phyloP scores from a whole-genome alignment of 2,329 filamentous ascomycete species.

The Xylariaceae sp. region DNA sequence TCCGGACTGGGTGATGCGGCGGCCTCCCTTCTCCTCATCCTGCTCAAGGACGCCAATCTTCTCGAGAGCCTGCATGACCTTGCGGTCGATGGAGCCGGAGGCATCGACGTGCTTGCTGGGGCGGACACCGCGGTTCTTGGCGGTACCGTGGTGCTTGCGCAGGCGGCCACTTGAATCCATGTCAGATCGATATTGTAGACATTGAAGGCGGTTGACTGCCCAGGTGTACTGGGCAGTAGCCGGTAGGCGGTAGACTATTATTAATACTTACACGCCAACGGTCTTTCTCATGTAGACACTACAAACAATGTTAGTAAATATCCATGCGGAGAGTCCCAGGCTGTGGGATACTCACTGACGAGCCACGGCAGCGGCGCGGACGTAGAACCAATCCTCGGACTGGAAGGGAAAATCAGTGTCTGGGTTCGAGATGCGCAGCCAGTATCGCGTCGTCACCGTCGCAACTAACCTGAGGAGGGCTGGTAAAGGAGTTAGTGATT shows the following conservation, averaged over 20 bases:
- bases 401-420: slow-evolving; percentile 42
- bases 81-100: slow-evolving; percentile 92
- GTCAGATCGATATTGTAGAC: slow-evolving; percentile 65
- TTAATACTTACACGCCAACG: slow-evolving; percentile 63
- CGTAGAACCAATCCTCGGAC: slow-evolving; percentile 94
- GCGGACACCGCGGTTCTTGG: slow-evolving; percentile 92
- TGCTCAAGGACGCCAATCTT: slow-evolving; percentile 98
- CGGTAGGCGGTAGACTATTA: neutral
- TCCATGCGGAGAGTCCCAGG: neutral
- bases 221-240: too few species aligned
- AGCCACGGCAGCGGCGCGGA: slow-evolving; percentile 88
- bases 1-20: slow-evolving; percentile 94
- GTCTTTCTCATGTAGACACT: slow-evolving; percentile 99
- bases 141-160: slow-evolving; percentile 89
- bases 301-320: slow-evolving; percentile 41
- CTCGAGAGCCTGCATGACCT: slow-evolving; percentile 94
- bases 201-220: too few species aligned
- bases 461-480: slow-evolving; percentile 17
- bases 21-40: slow-evolving; percentile 97
- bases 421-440: neutral
- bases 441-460: too few species aligned
- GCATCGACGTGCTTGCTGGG: slow-evolving; percentile 95
- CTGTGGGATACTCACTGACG: slow-evolving; percentile 16
- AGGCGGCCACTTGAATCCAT: slow-evolving; percentile 60
- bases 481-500: slow-evolving; percentile 6